Percentiles rank a stretch among this genome's conserved stretches.
phyloP scores from a whole-genome alignment of 257 asterid genomes.

The Fraxinus quadrangulata region DNA sequence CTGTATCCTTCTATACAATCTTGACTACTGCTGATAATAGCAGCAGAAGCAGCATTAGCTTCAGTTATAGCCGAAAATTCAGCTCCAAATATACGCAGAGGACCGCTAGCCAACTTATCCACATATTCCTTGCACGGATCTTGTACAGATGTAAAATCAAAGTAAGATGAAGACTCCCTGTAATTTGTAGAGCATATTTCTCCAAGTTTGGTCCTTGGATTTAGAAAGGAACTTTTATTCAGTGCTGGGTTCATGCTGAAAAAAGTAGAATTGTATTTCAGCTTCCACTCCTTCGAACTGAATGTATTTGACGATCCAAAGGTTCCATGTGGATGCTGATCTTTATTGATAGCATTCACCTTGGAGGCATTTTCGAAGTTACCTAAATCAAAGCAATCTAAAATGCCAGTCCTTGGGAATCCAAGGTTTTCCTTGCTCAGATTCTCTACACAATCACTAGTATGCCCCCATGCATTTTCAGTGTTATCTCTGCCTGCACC shows the following conservation, averaged over 20 bases:
- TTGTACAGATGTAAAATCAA: conserved; percentile 73
- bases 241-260: conserved; percentile 69
- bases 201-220: conserved; percentile 40
- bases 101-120: conserved; percentile 38
- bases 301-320: conserved; percentile 34
- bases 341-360: conserved; percentile 31
- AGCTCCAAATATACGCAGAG: conserved; percentile 37
- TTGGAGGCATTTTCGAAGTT: conserved; percentile 31
- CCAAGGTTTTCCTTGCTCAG: conserved; percentile 33
- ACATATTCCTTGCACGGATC: conserved; percentile 57
- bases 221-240: conserved; percentile 44
- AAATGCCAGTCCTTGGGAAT: conserved; percentile 29
- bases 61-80: conserved; percentile 44
- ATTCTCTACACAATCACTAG: conserved; percentile 39
- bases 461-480: conserved; percentile 36
- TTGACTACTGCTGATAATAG: conserved; percentile 28
- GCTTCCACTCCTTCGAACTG: conserved; percentile 39
- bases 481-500: conserved; percentile 28
- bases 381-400: conserved; percentile 31
- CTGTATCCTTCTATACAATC: conserved; percentile 25
- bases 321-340: conserved; percentile 32
- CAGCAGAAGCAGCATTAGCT: conserved; percentile 36
- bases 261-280: conserved; percentile 47
- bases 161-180: conserved; percentile 41
- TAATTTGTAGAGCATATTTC: conserved; percentile 41